Evolutionary conservation across 2,329 filamentous ascomycete species (phyloP).

Genomic region (Colletotrichum tabaci): DNA sequence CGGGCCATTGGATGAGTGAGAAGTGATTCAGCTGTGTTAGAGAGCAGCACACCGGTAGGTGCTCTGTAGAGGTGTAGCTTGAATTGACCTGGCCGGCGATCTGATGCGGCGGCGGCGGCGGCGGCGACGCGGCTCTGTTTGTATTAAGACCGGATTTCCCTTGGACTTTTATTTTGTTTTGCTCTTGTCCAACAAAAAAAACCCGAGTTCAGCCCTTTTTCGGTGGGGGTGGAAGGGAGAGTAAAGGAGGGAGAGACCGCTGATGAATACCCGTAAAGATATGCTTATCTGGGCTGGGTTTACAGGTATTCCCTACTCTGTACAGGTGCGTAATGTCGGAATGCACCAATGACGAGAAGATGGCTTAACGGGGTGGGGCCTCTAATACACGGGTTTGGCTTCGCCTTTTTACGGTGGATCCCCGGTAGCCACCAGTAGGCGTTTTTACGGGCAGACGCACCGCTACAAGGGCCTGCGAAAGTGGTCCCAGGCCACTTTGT

Average conservation of each 20-base stretch:
- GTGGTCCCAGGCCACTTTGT: not conserved
- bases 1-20: conserved; percentile 3
- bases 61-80: too few species aligned
- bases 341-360: too few species aligned
- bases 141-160: too few species aligned
- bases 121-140: too few species aligned
- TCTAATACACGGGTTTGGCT: not conserved
- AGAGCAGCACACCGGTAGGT: too few species aligned
- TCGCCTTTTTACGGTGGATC: not conserved
- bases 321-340: not conserved
- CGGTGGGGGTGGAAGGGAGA: conserved; percentile 4
- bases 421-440: not conserved
- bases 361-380: too few species aligned
- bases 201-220: conserved; percentile 28
- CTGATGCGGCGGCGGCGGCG: too few species aligned
- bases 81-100: too few species aligned
- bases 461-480: not conserved
- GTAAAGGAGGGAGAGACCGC: too few species aligned
- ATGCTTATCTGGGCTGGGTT: not conserved
- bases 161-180: not conserved
- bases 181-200: not conserved
- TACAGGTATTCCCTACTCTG: too few species aligned
- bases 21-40: not conserved
- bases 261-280: not conserved
- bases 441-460: conserved; percentile 6